phyloP scores from a whole-genome alignment of 352 stramenopile species.

The Aphanomyces euteiches region DNA sequence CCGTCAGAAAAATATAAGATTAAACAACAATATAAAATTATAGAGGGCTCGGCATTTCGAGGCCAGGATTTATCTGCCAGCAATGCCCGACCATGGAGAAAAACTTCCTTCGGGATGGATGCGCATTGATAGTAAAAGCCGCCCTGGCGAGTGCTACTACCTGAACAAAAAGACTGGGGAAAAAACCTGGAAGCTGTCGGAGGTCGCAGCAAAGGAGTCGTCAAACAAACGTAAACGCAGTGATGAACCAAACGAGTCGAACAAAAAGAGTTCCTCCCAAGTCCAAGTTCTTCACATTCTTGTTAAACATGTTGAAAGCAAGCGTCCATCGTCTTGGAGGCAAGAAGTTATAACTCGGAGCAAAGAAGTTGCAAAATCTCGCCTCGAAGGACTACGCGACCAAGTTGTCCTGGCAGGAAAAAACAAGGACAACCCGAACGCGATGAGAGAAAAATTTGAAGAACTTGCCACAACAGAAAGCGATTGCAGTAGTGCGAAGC shows the following conservation, averaged over 20 bases:
- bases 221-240: slow-evolving; percentile 27
- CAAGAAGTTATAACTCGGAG: slow-evolving; percentile 84
- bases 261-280: slow-evolving; percentile 32
- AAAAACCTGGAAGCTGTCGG: slow-evolving; percentile 84
- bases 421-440: slow-evolving; percentile 46
- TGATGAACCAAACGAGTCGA: slow-evolving; percentile 2
- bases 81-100: not conserved
- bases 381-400: slow-evolving; percentile 74
- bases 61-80: no score
- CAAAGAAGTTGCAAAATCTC: slow-evolving; percentile 78
- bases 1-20: no score
- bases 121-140: slow-evolving; percentile 83
- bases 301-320: slow-evolving; percentile 81
- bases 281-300: slow-evolving; percentile 78
- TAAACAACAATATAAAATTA: no score
- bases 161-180: slow-evolving; percentile 78
- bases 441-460: slow-evolving; percentile 70
- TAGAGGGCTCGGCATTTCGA: no score
- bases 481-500: slow-evolving; percentile 89
- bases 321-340: slow-evolving; percentile 81
- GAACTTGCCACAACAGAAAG: slow-evolving; percentile 84
- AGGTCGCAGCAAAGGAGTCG: slow-evolving; percentile 78
- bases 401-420: slow-evolving; percentile 71
- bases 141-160: slow-evolving; percentile 79
- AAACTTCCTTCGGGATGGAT: slow-evolving; percentile 76